These are phyloP conservation scores for Lactarius hengduanensis DNA, from an alignment of 768 basidiomycete species.

Conservation along the genomic window DNA sequence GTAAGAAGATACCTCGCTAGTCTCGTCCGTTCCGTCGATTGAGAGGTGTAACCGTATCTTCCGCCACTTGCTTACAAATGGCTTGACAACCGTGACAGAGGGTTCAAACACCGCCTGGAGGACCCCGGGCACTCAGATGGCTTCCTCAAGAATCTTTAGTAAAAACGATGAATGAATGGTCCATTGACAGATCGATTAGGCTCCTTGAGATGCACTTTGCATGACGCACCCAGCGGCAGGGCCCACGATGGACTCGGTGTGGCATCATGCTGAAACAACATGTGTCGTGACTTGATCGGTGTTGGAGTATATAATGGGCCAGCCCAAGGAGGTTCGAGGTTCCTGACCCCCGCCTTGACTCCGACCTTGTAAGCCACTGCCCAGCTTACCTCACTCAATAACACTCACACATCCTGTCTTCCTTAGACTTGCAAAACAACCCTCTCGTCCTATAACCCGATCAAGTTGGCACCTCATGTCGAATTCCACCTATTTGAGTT, in stretches of 20 bases:
- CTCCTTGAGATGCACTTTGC: not conserved
- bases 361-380: conserved; percentile 24
- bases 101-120: not conserved
- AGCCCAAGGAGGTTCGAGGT: not conserved
- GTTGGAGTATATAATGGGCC: conserved; percentile 22
- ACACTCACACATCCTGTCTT: conserved; percentile 4
- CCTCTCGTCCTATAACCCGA: conserved; percentile 29
- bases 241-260: not conserved
- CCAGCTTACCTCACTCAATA: conserved; percentile 1
- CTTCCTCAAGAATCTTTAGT: not conserved
- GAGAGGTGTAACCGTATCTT: not conserved
- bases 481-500: conserved; percentile 68
- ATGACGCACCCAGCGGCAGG: not conserved
- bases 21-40: conserved; percentile 11
- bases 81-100: not conserved
- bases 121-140: conserved; percentile 11
- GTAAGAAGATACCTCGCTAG: conserved; percentile 4
- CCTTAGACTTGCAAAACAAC: not conserved
- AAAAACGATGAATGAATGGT: not conserved
- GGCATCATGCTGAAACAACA: not conserved
- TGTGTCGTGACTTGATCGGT: conserved; percentile 11
- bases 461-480: conserved; percentile 90
- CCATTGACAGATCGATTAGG: not conserved
- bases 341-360: conserved; percentile 20
- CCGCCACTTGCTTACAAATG: conserved; percentile 3